A percentile compares a stretch with the other conserved stretches of the same genome.
Conservation (phyloP, 441 rosid genomes). For the Syzygium syzygioides region DNA sequence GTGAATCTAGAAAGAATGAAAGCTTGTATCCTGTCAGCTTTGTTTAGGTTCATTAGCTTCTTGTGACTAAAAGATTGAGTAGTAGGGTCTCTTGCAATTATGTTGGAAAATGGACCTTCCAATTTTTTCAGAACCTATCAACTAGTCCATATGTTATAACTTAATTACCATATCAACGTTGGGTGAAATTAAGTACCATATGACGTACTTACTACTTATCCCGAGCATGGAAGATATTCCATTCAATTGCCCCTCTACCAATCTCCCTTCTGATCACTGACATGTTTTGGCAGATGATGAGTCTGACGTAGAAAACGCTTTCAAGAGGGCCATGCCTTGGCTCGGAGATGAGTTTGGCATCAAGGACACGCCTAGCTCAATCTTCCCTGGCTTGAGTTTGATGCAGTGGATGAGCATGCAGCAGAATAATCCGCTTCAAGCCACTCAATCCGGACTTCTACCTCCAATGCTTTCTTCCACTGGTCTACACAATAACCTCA, state of each 20-base stretch:
- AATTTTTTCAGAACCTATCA: background rate
- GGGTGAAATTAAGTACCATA: background rate
- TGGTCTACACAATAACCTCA: constrained; percentile 44
- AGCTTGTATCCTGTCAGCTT: background rate
- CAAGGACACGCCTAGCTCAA: constrained; percentile 67
- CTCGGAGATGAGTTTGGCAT: constrained; percentile 76
- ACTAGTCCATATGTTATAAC: background rate
- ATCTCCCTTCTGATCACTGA: background rate
- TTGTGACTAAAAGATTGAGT: background rate
- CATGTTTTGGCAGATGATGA: constrained; percentile 65
- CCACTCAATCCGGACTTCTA: constrained; percentile 64
- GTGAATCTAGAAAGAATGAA: background rate
- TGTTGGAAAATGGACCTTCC: background rate
- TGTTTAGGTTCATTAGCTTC: background rate
- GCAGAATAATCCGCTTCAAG: constrained; percentile 69
- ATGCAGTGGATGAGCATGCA: constrained; percentile 99
- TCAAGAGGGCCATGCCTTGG: constrained; percentile 96
- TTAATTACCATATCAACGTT: background rate
- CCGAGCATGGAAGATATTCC: background rate
- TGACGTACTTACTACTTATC: background rate
- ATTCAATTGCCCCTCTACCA: background rate
- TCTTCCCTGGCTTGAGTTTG: constrained; percentile 87
- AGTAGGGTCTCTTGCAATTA: background rate
- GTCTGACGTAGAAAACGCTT: constrained; percentile 75
- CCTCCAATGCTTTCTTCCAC: constrained; percentile 58